Base-by-base conservation (phyloP, 257 asterid genomes). In the Misopates orontium region DNA sequence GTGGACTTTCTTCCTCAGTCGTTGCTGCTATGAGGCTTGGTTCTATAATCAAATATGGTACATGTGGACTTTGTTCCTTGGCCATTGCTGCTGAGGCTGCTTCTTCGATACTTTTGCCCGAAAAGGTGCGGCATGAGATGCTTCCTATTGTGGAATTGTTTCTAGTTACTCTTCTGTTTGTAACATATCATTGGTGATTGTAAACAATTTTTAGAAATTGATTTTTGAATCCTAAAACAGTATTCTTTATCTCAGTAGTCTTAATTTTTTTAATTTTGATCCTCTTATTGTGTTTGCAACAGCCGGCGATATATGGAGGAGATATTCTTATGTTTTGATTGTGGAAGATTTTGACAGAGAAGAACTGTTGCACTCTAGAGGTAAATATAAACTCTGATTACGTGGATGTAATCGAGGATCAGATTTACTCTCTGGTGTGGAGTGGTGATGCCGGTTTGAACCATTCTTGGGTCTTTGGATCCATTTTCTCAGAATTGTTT, bases 311-410 rank as follows among this genome's bases (percentile, higher is more conserved):
- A 70, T 78, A 75, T 68, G 86, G 79, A 74, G 73, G 73, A 7
- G 85, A 68, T 76, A 72, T 75, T 68, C 80, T 67, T 77, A 75
- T 69, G 82, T 72, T 80, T 77, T 80, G 86, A 73, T 74, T 77
- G 80, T 71, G 1, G 85, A 76, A 80, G 91, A 75, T 71, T 65
- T 64, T 78, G 84, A 76, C 86, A 69, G 75, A 75, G 71, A 69
- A 70, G 51, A 70, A 67, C 22, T 28, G 36, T 2, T 28, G 36
- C 36, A 2, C 36, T 40, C 47, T n/a, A 60, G 80, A 82, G 88
- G 88, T 86, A 86, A 76, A 71, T 68, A 51, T 65, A 47, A 36
- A 70, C 73, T 72, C 77, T 76, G 71, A 54, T 70, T 55, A 51
- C 67, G 19, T 73, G 75, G 79, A 70, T 73, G 66, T 70, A 60